Base-by-base conservation (phyloP, 768 basidiomycete species). In the Xanthoconium stramineum region DNA sequence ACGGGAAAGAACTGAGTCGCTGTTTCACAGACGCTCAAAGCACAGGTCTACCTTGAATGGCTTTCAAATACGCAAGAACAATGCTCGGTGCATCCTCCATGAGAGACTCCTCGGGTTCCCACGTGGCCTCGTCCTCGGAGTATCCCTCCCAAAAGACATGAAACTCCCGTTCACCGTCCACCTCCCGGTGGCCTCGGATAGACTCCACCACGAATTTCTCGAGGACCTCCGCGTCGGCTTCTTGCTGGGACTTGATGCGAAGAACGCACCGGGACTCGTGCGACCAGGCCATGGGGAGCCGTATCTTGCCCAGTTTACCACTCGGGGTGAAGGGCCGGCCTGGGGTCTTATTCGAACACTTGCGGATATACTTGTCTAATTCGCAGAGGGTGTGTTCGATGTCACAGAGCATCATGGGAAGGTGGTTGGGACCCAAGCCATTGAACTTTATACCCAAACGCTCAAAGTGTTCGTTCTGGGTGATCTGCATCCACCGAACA, bases 331-430 rank as follows among this genome's bases (percentile, higher is more conserved):
- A 86, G 0, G 56, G 52, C 13, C 75, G 74, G 43, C 80, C 75
- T 24, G 52, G 53, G 20, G 66, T 61, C 43, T 64, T 72, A 11
- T 60, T 37, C 32, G n/a, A 36, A 36, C 63, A 71, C 55, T 61
- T 66, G 45, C 89, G 85, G 40, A 83, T 76, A 64, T 91, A 91
- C 65, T 91, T 89, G 72, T 90, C 87, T 44, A 86, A 76, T 66
- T 92, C 90, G 71, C 90, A 92, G 15, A 91, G 71, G 1, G 84
- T 76, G 66, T 92, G 90, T 72, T 92, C 90, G 51, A 91, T 74
- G 66, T 92, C 90, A 37, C 83, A 81, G 47, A 89, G 72, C 61
- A 79, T 77, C 76, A 87, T 82, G 8, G 80, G 80, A 13, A 80
- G 73, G 15, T 65, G 61, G 4, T 76, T 56, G 0, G 78, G 75